A percentile compares a stretch with the other conserved stretches of the same genome.
Evolutionary conservation across 306 rosid genomes (phyloP).

Genomic region (Psophocarpus tetragonolobus): DNA sequence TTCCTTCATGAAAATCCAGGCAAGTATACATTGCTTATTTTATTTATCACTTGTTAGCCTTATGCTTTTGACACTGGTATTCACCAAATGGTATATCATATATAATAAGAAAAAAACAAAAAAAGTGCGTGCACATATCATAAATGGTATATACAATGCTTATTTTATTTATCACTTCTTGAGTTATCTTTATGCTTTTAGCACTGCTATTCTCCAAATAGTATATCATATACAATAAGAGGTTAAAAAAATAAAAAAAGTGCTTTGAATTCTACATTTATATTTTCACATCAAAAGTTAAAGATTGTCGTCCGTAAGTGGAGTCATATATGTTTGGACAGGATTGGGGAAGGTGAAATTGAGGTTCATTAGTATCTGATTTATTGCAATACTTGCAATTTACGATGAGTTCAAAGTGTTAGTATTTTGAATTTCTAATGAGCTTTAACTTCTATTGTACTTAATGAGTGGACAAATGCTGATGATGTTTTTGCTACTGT

Average conservation of each 20-base stretch:
- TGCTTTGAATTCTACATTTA: neutral
- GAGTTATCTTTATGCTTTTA: neutral
- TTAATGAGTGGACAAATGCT: neutral
- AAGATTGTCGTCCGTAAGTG: neutral
- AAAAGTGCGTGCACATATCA: too few species aligned
- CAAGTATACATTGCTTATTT: conserved; percentile 29
- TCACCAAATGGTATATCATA: neutral
- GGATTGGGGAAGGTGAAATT: neutral
- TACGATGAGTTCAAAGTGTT: neutral
- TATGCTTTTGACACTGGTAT: neutral
- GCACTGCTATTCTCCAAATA: neutral
- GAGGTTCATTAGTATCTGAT: neutral
- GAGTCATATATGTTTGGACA: neutral
- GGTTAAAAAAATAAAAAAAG: neutral
- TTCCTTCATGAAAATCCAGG: conserved; percentile 96
- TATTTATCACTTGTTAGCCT: neutral
- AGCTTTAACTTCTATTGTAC: neutral
- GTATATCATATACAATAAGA: neutral
- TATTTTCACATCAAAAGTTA: neutral
- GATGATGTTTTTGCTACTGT: conserved; percentile 21
- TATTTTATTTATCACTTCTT: neutral
- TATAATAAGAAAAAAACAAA: neutral
- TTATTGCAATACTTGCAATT: neutral
- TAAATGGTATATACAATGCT: neutral
- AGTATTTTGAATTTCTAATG: neutral